phyloP scores from a whole-genome alignment of 176 grass and related monocot genomes.

The Leersia perrieri region DNA sequence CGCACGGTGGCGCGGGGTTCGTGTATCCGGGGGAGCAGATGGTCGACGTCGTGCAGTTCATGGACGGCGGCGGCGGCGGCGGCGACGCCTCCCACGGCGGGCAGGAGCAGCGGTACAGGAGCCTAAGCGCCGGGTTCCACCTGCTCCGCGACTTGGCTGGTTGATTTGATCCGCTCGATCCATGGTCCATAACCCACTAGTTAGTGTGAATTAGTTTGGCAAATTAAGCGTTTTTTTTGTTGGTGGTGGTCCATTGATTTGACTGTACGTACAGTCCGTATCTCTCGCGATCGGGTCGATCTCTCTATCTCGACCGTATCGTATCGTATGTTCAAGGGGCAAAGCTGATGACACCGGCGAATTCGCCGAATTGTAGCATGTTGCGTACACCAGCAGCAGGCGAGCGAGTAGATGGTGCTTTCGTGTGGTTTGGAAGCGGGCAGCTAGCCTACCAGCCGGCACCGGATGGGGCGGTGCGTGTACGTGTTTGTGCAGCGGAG shows the following conservation, averaged over 20 bases:
- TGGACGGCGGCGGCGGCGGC: no score
- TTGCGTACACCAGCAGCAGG: background rate
- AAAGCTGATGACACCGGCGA: background rate
- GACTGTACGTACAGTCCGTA: background rate
- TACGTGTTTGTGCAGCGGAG: background rate
- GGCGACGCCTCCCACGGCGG: slow-evolving; percentile 25
- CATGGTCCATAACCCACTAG: no score
- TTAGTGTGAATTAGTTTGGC: background rate
- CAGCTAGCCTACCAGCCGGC: background rate
- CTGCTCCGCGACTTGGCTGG: slow-evolving; percentile 60
- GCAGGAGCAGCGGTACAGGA: slow-evolving; percentile 42
- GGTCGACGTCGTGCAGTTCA: slow-evolving; percentile 28
- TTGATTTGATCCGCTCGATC: slow-evolving; percentile 31
- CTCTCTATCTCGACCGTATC: no score
- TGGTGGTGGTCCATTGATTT: background rate
- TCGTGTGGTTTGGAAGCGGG: background rate
- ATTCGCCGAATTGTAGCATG: background rate
- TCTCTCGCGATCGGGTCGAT: background rate
- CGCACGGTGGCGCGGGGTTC: slow-evolving; percentile 22
- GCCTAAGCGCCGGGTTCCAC: slow-evolving; percentile 39
- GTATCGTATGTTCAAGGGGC: no score
- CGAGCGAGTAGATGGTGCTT: background rate
- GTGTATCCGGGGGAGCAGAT: slow-evolving; percentile 46
- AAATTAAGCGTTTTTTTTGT: background rate
- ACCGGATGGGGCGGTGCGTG: background rate